A percentile compares a stretch with the other conserved stretches of the same genome.
These are phyloP conservation scores for Mucor circinelloides DNA, from an alignment of 371 early-diverging fungal species.

Conservation along the genomic window DNA sequence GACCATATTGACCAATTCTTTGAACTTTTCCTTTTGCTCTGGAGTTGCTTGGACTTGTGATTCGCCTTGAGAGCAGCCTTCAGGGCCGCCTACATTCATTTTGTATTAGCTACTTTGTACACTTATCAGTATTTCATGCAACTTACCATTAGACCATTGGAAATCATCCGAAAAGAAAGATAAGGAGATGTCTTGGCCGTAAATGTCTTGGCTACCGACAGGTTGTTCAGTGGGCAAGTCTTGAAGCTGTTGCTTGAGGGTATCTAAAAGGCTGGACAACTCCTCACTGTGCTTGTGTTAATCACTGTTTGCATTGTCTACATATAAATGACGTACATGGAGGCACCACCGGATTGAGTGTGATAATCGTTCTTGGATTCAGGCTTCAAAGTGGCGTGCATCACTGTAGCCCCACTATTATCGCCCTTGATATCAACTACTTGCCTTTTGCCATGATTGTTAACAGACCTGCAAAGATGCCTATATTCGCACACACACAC, in stretches of 20 bases:
- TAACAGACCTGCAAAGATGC: not conserved
- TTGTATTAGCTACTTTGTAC: not conserved
- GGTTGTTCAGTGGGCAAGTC: conserved; percentile 46
- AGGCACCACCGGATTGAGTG: conserved; percentile 26
- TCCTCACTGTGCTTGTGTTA: conserved; percentile 19
- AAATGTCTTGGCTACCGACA: conserved; percentile 51
- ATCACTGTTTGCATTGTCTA: not conserved
- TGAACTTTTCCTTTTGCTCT: conserved; percentile 42
- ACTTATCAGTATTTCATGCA: not conserved
- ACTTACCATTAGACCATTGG: conserved; percentile 53
- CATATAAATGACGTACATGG: conserved; percentile 30
- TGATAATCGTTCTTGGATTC: conserved; percentile 34
- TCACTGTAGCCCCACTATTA: conserved; percentile 33
- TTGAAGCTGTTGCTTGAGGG: conserved; percentile 27
- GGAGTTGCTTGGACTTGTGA: conserved; percentile 34
- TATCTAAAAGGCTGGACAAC: conserved; percentile 3
- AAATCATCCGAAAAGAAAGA: conserved; percentile 42
- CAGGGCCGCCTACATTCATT: conserved; percentile 41
- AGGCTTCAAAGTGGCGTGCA: conserved; percentile 37
- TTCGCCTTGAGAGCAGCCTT: conserved; percentile 35
- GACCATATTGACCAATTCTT: conserved; percentile 31
- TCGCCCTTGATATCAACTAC: conserved; percentile 43
- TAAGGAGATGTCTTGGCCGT: conserved; percentile 47
- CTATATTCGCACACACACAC: not conserved
- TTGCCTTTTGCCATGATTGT: conserved; percentile 24